Evolutionary conservation across 129 eudicot species (phyloP).

Genomic region (Scalesia atractyloides): DNA sequence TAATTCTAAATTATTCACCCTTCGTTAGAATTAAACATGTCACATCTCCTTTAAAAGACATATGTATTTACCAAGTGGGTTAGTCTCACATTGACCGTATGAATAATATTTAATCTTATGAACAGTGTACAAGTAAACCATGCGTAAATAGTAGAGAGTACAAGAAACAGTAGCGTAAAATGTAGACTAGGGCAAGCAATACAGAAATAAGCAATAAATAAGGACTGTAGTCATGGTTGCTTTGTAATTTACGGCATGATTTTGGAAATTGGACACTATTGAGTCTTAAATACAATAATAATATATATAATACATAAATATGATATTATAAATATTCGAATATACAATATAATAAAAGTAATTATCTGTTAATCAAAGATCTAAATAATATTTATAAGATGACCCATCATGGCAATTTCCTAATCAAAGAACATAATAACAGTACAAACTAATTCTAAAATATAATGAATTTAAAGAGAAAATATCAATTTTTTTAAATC

Average conservation of each 20-base stretch:
- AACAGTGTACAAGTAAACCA: slow-evolving; percentile 20
- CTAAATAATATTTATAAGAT: neutral
- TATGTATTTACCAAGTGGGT: too few species aligned
- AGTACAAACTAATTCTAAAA: neutral
- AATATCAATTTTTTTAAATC: neutral
- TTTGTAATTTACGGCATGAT: slow-evolving; percentile 12
- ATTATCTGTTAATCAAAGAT: neutral
- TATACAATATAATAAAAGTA: neutral
- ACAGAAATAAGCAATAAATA: slow-evolving; percentile 23
- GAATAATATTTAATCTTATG: neutral
- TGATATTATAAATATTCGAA: too few species aligned
- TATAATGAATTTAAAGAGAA: neutral
- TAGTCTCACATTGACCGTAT: too few species aligned
- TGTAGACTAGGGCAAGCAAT: slow-evolving; percentile 1
- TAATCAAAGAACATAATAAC: neutral
- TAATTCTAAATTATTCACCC: too few species aligned
- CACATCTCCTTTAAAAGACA: too few species aligned
- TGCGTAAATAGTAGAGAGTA: slow-evolving; percentile 22
- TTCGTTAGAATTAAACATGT: too few species aligned
- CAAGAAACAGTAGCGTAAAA: slow-evolving; percentile 22
- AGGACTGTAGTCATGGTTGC: slow-evolving; percentile 16
- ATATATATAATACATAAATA: too few species aligned
- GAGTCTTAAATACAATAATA: neutral
- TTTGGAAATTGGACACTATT: neutral
- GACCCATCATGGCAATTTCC: neutral